Evolutionary conservation across 2,329 filamentous ascomycete genomes (phyloP), one percentile per base, ranked within the genome.

Genomic region (Cordyceps tenuipes): DNA sequence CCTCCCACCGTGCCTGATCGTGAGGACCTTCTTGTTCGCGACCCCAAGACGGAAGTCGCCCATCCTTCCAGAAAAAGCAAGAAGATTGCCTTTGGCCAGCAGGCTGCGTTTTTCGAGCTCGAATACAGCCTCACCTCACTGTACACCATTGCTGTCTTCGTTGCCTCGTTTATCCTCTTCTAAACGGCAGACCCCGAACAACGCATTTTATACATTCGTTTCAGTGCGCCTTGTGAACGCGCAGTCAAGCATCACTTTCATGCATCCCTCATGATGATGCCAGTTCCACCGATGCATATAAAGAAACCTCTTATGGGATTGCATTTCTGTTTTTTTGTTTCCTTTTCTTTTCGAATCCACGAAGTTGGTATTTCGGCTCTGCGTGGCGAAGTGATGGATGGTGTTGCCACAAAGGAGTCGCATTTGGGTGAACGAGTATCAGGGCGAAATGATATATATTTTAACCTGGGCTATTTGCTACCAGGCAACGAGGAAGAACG

Each of bases 1-100:
- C 84, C 84, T 0, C 84, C 84, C 0, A 71, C 67, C 3, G 78
- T 84, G 72, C 81, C 82, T 0, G 79, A 83, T 36, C 77, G 84
- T 17, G 79, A 85, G 67, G 76, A 82, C 6, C 70, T 87, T 15
- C 72, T 87, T 49, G 71, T 75, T 5, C 75, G 82, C 10, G 83
- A 86, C 65, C 69, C 75, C 36, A 80, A 81, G 71, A 82, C 79
- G 5, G 74, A 76, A 21, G 75, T 82, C n/a, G 79, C 79, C 3
- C 75, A 81, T 63, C 81, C 81, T 5, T 77, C 78, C 0, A 70
- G 72, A 5, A 64, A 72, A 64, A 80, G 76, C 72, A 82, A 82
- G 74, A 81, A 80, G 71, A 79, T 79, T 66, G 77, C 79, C 1
- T 82, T 81, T 65, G 77, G 77, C 53, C 77, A 75, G 36, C 78